Conservation (phyloP, 148 eudicot species). For the Chenopodium formosanum region DNA sequence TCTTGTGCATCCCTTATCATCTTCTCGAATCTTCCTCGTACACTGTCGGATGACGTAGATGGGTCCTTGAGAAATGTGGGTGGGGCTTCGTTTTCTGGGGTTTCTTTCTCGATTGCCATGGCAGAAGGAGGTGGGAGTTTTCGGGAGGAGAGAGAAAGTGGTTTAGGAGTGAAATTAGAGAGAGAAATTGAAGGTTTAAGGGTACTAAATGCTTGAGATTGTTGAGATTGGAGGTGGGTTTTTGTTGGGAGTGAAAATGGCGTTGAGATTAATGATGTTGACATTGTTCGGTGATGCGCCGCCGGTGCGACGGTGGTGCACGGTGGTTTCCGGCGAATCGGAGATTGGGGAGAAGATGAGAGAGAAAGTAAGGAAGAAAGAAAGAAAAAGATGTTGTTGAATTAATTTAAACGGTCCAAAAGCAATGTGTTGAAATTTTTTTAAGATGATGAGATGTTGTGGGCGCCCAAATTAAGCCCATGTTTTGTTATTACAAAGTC, state of each 20-base stretch:
- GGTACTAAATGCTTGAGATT: not conserved
- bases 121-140: constrained; percentile 13
- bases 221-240: not conserved
- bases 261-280: constrained; percentile 24
- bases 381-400: not conserved
- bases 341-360: not conserved
- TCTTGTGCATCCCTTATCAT: constrained; percentile 87
- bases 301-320: not conserved
- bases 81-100: constrained; percentile 60
- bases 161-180: constrained; percentile 2
- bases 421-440: not conserved
- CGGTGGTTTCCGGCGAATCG: not conserved
- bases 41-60: constrained; percentile 25
- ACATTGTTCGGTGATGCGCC: constrained; percentile 13
- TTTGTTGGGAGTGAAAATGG: constrained; percentile 12
- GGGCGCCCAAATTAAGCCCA: not conserved
- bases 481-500: not conserved
- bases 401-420: not conserved
- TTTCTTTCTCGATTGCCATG: constrained; percentile 67
- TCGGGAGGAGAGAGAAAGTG: not conserved
- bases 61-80: constrained; percentile 59
- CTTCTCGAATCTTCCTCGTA: constrained; percentile 73
- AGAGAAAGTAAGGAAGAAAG: not conserved
- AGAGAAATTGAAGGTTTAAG: constrained; percentile 11
- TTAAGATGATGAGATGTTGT: not conserved